phyloP scores from a whole-genome alignment of 805 yeast genomes.

The Jamesozyma hellenica region DNA sequence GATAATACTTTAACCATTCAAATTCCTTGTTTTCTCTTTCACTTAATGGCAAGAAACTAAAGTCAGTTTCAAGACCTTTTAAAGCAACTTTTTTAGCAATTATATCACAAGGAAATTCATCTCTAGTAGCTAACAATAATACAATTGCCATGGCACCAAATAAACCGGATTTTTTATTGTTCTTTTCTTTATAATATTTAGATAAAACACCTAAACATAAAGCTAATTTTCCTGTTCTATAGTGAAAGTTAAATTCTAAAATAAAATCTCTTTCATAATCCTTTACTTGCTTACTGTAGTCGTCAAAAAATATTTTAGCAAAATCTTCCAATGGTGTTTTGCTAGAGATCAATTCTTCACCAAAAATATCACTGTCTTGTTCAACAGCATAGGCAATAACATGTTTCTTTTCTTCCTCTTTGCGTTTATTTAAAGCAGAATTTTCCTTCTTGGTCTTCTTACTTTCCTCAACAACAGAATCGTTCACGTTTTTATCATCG shows the following conservation, averaged over 20 bases:
- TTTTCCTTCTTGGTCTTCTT: slow-evolving; percentile 52
- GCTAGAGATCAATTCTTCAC: slow-evolving; percentile 33
- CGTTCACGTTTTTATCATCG: slow-evolving; percentile 7
- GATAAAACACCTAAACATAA: slow-evolving; percentile 23
- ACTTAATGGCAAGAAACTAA: slow-evolving; percentile 13
- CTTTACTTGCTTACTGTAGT: slow-evolving; percentile 35
- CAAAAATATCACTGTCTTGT: slow-evolving; percentile 54
- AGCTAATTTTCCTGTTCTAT: slow-evolving; percentile 24
- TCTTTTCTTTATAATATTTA: slow-evolving; percentile 13
- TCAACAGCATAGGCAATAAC: slow-evolving; percentile 37
- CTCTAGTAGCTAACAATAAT: slow-evolving; percentile 18
- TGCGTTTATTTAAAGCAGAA: slow-evolving; percentile 38
- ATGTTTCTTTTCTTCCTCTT: slow-evolving; percentile 41
- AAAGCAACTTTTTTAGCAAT: slow-evolving; percentile 26
- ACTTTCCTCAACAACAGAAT: slow-evolving; percentile 13
- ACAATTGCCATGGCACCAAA: slow-evolving; percentile 23
- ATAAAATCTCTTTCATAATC: slow-evolving; percentile 28
- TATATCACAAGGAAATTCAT: slow-evolving; percentile 15
- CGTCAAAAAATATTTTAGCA: slow-evolving; percentile 33
- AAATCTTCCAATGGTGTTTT: slow-evolving; percentile 38
- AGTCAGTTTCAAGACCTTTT: slow-evolving; percentile 22
- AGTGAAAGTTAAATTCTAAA: slow-evolving; percentile 23
- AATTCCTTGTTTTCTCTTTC: slow-evolving; percentile 13
- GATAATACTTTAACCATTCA: slow-evolving; percentile 18
- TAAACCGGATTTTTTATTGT: slow-evolving; percentile 13